Evolutionary conservation across 2,329 filamentous ascomycete genomes (phyloP).

Genomic region (Tolypocladium nubicola): DNA sequence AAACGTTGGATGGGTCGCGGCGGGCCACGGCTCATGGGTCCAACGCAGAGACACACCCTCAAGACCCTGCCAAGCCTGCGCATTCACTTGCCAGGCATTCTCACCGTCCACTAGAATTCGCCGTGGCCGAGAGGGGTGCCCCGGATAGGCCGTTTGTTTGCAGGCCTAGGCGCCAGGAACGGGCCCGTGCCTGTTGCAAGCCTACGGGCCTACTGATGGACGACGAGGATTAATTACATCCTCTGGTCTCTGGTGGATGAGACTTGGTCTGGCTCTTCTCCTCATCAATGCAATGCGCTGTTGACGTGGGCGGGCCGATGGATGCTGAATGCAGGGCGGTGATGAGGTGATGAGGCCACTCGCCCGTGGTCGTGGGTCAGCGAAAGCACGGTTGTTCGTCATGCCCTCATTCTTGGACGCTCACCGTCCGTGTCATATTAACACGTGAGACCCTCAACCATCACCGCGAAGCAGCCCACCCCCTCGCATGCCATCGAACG

Average conservation of each 20-base stretch:
- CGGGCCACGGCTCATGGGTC: too few species aligned
- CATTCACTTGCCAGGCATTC: too few species aligned
- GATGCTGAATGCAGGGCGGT: not conserved
- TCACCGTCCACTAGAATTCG: not conserved
- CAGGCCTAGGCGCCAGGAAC: not conserved
- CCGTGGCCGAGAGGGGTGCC: not conserved
- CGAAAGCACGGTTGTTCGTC: not conserved
- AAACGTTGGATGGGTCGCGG: not conserved
- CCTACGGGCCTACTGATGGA: not conserved
- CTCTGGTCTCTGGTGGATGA: too few species aligned
- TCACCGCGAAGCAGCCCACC: not conserved
- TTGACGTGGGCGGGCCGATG: not conserved
- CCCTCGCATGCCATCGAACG: too few species aligned
- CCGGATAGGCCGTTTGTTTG: not conserved
- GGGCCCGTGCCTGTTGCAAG: not conserved
- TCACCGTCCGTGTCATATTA: too few species aligned
- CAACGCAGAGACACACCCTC: too few species aligned
- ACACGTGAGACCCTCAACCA: not conserved
- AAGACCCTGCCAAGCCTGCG: too few species aligned
- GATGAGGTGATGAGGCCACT: not conserved
- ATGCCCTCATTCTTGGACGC: not conserved
- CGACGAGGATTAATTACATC: too few species aligned
- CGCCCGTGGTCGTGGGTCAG: not conserved
- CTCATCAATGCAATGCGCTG: not conserved
- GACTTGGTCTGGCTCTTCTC: not conserved